These are phyloP conservation scores for Corynespora cassiicola DNA, from an alignment of 2,329 filamentous ascomycete species.

Conservation along the genomic window DNA sequence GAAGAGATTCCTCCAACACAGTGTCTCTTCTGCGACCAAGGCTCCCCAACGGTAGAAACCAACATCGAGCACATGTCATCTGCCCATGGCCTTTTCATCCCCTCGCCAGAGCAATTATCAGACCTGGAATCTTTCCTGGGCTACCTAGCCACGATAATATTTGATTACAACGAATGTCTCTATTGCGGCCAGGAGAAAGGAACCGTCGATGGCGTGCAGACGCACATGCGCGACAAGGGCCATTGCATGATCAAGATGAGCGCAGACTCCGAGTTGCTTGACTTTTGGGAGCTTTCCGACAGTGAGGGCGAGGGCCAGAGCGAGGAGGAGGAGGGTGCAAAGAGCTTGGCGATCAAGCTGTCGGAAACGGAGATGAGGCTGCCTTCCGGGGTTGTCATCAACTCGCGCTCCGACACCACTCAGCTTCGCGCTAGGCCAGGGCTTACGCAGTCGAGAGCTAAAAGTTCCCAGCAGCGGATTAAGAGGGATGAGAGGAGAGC, in stretches of 20 bases:
- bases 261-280: conserved; percentile 37
- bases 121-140: conserved; percentile 36
- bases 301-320: conserved; percentile 7
- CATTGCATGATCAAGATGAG: conserved; percentile 44
- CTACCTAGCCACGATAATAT: conserved; percentile 36
- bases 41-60: conserved; percentile 9
- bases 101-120: conserved; percentile 24
- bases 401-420: conserved; percentile 15
- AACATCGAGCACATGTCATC: conserved; percentile 38
- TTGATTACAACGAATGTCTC: conserved; percentile 40
- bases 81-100: conserved; percentile 35
- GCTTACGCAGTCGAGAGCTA: conserved; percentile 12
- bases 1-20: conserved; percentile 5
- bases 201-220: conserved; percentile 33
- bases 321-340: conserved; percentile 5
- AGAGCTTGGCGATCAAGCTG: conserved; percentile 6
- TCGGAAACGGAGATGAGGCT: conserved; percentile 22
- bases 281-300: conserved; percentile 34
- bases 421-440: conserved; percentile 14
- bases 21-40: conserved; percentile 40
- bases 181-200: conserved; percentile 39
- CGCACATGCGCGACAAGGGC: conserved; percentile 44
- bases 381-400: conserved; percentile 21
- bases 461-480: conserved; percentile 9
- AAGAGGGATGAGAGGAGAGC: conserved; percentile 10